A percentile compares a stretch with the other conserved stretches of the same genome.
phyloP scores from a whole-genome alignment of 192 early-diverging fungal species.

The Phycomyces nitens region DNA sequence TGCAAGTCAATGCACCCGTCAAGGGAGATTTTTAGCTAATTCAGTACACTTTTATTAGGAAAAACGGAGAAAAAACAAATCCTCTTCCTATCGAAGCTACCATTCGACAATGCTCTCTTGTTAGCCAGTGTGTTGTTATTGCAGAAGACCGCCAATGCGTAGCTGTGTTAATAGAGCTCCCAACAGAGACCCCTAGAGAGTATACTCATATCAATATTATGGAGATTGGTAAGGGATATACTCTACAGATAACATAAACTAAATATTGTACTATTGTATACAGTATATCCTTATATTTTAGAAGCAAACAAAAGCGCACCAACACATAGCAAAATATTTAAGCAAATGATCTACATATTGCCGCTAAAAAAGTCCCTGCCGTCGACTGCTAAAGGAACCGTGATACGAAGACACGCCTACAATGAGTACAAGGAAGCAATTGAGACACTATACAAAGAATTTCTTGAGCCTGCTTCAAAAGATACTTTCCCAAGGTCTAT shows the following conservation, averaged over 20 bases:
- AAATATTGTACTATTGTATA: background rate
- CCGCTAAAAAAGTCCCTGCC: constrained; percentile 12
- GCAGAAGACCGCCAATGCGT: constrained; percentile 10
- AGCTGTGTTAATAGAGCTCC: background rate
- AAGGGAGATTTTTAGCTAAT: background rate
- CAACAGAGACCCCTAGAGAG: background rate
- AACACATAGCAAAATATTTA: constrained; percentile 13
- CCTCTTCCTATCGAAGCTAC: constrained; percentile 23
- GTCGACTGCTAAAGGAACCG: constrained; percentile 21
- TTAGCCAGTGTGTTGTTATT: constrained; percentile 13
- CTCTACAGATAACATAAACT: background rate
- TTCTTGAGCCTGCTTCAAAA: constrained; percentile 3
- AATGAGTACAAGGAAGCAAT: constrained; percentile 46
- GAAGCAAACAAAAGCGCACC: constrained; percentile 24
- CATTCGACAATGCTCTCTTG: constrained; percentile 1
- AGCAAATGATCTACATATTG: constrained; percentile 28
- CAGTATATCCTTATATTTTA: constrained; percentile 10
- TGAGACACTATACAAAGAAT: constrained; percentile 48
- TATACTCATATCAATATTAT: background rate
- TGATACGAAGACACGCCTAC: constrained; percentile 37
- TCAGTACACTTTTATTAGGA: background rate
- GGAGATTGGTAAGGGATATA: background rate
- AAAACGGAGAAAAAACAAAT: constrained; percentile 36
- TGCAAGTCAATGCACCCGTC: constrained; percentile 5
- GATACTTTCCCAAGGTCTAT: no score